Evolutionary conservation across 352 stramenopile genomes (phyloP).

Genomic region (Phytophthora macrochlamydospora): DNA sequence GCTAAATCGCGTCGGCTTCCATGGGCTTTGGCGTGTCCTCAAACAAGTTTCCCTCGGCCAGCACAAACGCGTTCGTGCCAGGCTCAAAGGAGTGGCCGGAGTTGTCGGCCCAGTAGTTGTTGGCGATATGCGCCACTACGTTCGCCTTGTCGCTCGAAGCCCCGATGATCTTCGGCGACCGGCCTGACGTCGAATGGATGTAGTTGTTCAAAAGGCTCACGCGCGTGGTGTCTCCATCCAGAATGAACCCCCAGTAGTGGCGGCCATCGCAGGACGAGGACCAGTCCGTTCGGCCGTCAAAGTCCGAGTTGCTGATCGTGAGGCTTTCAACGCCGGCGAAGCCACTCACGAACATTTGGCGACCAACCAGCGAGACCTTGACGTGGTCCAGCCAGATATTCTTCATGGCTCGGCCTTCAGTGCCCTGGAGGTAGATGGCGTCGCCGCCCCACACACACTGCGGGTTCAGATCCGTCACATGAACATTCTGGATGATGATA

Average conservation of each 20-base stretch:
- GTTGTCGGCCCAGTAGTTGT: slow-evolving; percentile 55
- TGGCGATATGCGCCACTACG: slow-evolving; percentile 38
- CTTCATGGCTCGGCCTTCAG: slow-evolving; percentile 18
- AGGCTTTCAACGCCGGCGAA: slow-evolving; percentile 37
- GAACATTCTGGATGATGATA: too few relatives aligned
- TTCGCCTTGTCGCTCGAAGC: slow-evolving; percentile 13
- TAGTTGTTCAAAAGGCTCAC: slow-evolving; percentile 41
- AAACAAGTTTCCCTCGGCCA: slow-evolving; percentile 50
- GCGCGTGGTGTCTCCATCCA: slow-evolving; percentile 24
- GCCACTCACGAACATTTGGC: slow-evolving; percentile 47
- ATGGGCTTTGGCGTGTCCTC: slow-evolving; percentile 28
- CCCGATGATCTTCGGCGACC: slow-evolving; percentile 35
- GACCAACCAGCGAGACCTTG: slow-evolving; percentile 38
- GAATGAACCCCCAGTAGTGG: slow-evolving; percentile 50
- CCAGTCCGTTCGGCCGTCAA: slow-evolving; percentile 44
- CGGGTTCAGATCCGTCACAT: slow-evolving; percentile 37
- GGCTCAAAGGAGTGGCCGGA: slow-evolving; percentile 41
- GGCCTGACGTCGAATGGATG: slow-evolving; percentile 41
- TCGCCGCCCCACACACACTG: slow-evolving; percentile 39
- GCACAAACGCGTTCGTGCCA: slow-evolving; percentile 21
- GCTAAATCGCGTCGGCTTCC: slow-evolving; percentile 3
- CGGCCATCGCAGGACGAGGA: slow-evolving; percentile 48
- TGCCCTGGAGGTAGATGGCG: slow-evolving; percentile 32
- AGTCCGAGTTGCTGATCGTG: slow-evolving; percentile 60
- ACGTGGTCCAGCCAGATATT: slow-evolving; percentile 56